Evolutionary conservation across 495 filamentous ascomycete genomes (phyloP).

Genomic region (Chaetomium fimeti): DNA sequence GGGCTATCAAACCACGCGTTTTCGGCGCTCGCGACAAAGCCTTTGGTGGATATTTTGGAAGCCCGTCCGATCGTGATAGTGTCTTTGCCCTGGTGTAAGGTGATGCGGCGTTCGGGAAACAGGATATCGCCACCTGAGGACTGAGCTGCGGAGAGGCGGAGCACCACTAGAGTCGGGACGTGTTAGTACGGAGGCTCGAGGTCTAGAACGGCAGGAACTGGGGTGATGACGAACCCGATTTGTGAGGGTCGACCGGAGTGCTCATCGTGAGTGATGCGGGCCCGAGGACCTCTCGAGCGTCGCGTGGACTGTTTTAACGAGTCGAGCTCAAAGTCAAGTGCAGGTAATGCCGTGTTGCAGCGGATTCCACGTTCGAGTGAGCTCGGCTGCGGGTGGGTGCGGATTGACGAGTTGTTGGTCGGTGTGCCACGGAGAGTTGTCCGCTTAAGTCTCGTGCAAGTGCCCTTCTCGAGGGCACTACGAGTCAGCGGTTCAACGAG

Average conservation of each 20-base stretch:
- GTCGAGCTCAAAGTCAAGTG: too few relatives aligned
- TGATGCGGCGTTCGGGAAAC: slow-evolving; percentile 34
- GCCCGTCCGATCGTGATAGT: slow-evolving; percentile 42
- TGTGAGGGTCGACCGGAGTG: background rate
- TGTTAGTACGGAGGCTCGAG: background rate
- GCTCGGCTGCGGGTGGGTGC: background rate
- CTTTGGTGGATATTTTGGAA: slow-evolving; percentile 42
- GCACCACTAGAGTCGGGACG: slow-evolving; percentile 8
- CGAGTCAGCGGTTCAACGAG: background rate
- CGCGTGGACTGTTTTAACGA: background rate
- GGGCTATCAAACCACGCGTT: slow-evolving; percentile 80
- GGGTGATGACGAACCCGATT: background rate
- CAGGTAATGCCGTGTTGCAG: too few relatives aligned
- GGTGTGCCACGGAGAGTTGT: background rate
- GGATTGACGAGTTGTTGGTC: background rate
- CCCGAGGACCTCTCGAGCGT: background rate
- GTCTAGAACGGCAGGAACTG: background rate
- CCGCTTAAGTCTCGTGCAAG: too few relatives aligned
- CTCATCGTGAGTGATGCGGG: background rate
- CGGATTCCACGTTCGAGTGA: background rate
- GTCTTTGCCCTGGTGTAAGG: slow-evolving; percentile 26
- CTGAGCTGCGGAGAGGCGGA: slow-evolving; percentile 19
- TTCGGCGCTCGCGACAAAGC: slow-evolving; percentile 37
- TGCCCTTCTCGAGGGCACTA: too few relatives aligned
- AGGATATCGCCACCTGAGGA: background rate